Evolutionary conservation across 768 basidiomycete genomes (phyloP).

Genomic region (Auriscalpium orientale): DNA sequence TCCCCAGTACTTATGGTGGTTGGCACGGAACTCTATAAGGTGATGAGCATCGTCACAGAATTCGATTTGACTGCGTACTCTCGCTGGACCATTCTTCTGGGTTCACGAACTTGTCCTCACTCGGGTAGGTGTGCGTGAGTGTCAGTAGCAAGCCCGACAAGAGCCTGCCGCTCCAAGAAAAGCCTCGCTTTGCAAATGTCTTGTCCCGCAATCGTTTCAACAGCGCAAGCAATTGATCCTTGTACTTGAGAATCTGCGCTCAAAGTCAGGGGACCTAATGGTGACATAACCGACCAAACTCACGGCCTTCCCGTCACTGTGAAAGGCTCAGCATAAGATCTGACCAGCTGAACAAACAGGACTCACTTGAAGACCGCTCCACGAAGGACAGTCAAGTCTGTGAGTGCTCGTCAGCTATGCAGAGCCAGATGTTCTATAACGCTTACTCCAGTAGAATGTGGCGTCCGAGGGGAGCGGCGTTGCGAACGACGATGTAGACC

Average conservation of each 20-base stretch:
- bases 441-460: constrained; percentile 81
- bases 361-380: constrained; percentile 78
- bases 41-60: background rate
- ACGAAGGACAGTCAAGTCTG: constrained; percentile 67
- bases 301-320: constrained; percentile 52
- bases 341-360: background rate
- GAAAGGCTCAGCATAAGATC: background rate
- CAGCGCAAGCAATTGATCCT: constrained; percentile 51
- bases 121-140: constrained; percentile 71
- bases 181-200: constrained; percentile 74
- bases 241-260: constrained; percentile 55
- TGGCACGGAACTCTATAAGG: constrained; percentile 52
- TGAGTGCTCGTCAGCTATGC: constrained; percentile 7
- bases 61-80: constrained; percentile 33
- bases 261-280: background rate
- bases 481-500: constrained; percentile 58
- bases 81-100: constrained; percentile 66
- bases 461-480: constrained; percentile 71
- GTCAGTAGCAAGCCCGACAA: constrained; percentile 66
- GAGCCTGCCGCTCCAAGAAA: constrained; percentile 73
- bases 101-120: constrained; percentile 78
- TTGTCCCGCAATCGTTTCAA: constrained; percentile 60
- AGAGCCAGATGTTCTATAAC: background rate
- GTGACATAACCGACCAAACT: constrained; percentile 11
- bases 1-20: constrained; percentile 75